phyloP scores from a whole-genome alignment of 768 basidiomycete genomes.

The Trametes coccinea region DNA sequence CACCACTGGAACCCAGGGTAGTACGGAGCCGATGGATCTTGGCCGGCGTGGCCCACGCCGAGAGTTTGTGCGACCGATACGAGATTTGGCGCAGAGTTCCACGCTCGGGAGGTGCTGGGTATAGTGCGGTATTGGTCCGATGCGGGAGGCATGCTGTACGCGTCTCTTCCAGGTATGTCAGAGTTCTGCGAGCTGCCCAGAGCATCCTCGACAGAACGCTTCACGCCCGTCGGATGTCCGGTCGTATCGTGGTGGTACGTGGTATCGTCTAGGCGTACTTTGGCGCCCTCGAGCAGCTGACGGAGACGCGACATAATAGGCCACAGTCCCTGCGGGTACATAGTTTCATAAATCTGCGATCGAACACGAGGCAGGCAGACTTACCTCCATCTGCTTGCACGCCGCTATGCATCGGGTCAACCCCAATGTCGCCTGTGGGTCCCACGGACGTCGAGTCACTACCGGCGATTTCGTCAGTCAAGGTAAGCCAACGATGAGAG shows the following conservation, averaged over 20 bases:
- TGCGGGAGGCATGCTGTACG: slow-evolving; percentile 6
- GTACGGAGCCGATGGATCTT: slow-evolving; percentile 17
- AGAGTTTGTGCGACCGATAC: slow-evolving; percentile 15
- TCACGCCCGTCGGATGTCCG: slow-evolving; percentile 13
- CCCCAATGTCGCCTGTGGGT: slow-evolving; percentile 67
- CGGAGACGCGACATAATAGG: slow-evolving; percentile 67
- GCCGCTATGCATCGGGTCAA: slow-evolving; percentile 64
- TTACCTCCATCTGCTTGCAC: slow-evolving; percentile 68
- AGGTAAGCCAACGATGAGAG: slow-evolving; percentile 9
- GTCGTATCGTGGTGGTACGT: slow-evolving; percentile 1
- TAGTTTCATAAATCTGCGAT: background rate
- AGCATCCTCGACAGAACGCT: slow-evolving; percentile 29
- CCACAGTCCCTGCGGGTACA: slow-evolving; percentile 55
- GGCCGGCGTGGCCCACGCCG: slow-evolving; percentile 2
- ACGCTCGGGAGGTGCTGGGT: background rate
- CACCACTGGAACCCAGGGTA: slow-evolving; percentile 32
- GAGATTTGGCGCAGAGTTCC: slow-evolving; percentile 11
- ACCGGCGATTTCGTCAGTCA: slow-evolving; percentile 11
- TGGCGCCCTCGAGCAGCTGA: slow-evolving; percentile 67
- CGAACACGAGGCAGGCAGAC: slow-evolving; percentile 14
- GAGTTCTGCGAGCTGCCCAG: slow-evolving; percentile 21
- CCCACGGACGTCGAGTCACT: slow-evolving; percentile 75
- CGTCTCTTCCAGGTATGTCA: slow-evolving; percentile 16
- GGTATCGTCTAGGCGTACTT: slow-evolving; percentile 47
- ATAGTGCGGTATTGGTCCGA: background rate